phyloP scores from a whole-genome alignment of 1,139 yeast species.

The Torulaspora pretoriensis region DNA sequence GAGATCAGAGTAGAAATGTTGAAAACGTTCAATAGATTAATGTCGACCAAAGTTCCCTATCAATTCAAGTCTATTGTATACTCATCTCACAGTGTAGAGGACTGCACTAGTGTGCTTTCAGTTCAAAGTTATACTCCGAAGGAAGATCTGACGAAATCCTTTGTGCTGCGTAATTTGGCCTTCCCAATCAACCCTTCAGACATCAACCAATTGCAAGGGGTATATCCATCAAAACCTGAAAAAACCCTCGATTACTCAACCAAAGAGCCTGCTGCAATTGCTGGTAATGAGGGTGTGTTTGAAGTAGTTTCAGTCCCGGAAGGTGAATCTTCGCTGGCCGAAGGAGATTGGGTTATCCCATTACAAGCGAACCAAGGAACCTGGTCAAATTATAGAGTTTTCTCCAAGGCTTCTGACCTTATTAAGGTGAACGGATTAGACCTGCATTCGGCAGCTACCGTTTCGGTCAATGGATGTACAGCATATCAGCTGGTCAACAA shows the following conservation, averaged over 20 bases:
- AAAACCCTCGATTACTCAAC: constrained; percentile 54
- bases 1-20: constrained; percentile 1
- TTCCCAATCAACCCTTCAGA: constrained; percentile 94
- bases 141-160: constrained; percentile 23
- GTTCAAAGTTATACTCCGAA: constrained; percentile 32
- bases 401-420: constrained; percentile 49
- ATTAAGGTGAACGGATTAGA: constrained; percentile 45
- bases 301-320: constrained; percentile 74
- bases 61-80: constrained; percentile 33
- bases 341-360: constrained; percentile 95
- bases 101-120: constrained; percentile 28
- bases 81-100: constrained; percentile 31
- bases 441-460: constrained; percentile 70
- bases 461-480: constrained; percentile 86
- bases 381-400: constrained; percentile 79
- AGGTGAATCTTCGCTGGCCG: constrained; percentile 43
- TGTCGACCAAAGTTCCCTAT: constrained; percentile 24
- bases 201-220: constrained; percentile 87
- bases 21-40: constrained; percentile 13
- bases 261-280: constrained; percentile 62
- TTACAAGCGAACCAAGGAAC: constrained; percentile 81
- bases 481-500: constrained; percentile 85
- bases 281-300: constrained; percentile 93
- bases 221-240: constrained; percentile 78
- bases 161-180: constrained; percentile 51